Base-by-base conservation (phyloP, 768 basidiomycete genomes). In the Suillus variegatus region DNA sequence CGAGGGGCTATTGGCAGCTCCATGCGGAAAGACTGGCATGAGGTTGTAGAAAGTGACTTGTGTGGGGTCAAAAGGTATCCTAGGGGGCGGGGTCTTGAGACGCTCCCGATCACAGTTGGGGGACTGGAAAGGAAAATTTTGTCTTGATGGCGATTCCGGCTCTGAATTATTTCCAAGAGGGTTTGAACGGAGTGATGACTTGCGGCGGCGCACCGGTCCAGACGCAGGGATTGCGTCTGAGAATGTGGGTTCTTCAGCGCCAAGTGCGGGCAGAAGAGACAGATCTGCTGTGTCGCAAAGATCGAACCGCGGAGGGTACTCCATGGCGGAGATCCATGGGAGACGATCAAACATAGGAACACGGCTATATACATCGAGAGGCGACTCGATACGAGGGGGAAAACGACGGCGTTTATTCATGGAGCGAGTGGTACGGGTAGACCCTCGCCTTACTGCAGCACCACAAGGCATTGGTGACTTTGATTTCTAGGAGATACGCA, bases 291-390 rank as follows among this genome's bases (percentile, higher is more conserved):
- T 84, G 69, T 90, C 86, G 72, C 80, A 81, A 20, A 76, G 76
- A 70, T 81, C 78, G 69, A 78, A 63, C 61, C 83, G 79, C 16
- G 82, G 78, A 7, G 83, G 66, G 61, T 76, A 65, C 61, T 90
- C 85, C 60, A 90, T 77, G 9, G 84, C 80, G 32, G 87, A 80
- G 61, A 89, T 87, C 89, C 89, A 91, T 5, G 89, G 87, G 12
- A 91, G 82, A 35, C 82, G 78, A 77, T 91, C 89, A 72, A 91
- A 89, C 51, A 78, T 68, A 55, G 80, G 68, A 44, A 72, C 65
- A 2, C 78, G 74, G 5, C 69, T 71, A 66, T 71, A 70, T 46
- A 79, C 69, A 49, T 81, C 78, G 64, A 81, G 63, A 36, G 75
- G 76, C 49, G 77, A 82, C 67, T 85, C 84, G 35, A 77, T 55